Percentiles rank a stretch among this genome's conserved stretches.
Conservation (phyloP, 2,329 filamentous ascomycete genomes). For the Ascochyta rabiei region DNA sequence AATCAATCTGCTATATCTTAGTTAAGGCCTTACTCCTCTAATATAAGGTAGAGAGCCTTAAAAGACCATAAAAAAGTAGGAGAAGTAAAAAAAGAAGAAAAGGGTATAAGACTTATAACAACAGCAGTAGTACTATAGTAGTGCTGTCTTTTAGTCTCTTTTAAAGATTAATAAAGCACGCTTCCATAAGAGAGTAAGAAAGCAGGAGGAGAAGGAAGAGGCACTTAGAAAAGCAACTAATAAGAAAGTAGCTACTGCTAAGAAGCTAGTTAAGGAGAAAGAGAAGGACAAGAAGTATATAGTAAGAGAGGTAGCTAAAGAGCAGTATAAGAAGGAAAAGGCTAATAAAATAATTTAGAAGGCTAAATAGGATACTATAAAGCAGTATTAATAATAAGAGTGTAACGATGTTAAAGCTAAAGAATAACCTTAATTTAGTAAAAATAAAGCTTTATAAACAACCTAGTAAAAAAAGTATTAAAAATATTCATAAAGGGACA, state of each 20-base stretch:
- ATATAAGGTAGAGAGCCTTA: neutral
- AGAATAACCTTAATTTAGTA: neutral
- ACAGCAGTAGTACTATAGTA: neutral
- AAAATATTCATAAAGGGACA: neutral
- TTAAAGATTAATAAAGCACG: too few relatives aligned
- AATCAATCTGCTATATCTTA: neutral
- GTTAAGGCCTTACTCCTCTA: neutral
- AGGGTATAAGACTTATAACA: neutral
- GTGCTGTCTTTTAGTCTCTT: neutral
- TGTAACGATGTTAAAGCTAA: too few relatives aligned
- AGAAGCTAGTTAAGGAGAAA: too few relatives aligned
- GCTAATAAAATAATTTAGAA: too few relatives aligned
- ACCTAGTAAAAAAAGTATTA: neutral
- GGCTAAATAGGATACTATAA: too few relatives aligned
- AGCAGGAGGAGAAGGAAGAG: conserved; percentile 1
- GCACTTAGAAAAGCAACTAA: neutral
- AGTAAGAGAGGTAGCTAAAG: too few relatives aligned
- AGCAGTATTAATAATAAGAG: too few relatives aligned
- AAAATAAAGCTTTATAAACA: neutral
- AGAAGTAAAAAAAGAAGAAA: neutral
- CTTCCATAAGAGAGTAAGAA: too few relatives aligned
- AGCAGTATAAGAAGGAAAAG: neutral
- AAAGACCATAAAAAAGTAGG: neutral
- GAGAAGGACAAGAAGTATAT: too few relatives aligned
- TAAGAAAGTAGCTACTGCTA: neutral